These are phyloP conservation scores for Xylogone sp. DNA, from an alignment of 2,329 filamentous ascomycete species.

Conservation along the genomic window DNA sequence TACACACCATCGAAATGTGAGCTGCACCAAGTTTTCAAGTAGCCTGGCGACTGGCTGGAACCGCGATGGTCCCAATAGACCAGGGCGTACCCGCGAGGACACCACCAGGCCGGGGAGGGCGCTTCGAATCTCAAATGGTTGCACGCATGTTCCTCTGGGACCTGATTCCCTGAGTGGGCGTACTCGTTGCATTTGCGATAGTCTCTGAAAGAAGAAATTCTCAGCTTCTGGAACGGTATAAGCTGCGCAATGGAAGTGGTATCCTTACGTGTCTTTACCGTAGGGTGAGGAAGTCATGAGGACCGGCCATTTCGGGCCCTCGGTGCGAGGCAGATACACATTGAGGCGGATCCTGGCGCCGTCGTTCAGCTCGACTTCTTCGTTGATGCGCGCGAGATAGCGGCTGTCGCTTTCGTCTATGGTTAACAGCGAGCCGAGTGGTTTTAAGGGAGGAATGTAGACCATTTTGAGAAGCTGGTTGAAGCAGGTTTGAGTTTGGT, in stretches of 20 bases:
- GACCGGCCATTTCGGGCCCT: conserved; percentile 44
- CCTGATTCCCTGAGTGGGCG: conserved; percentile 35
- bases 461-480: not conserved
- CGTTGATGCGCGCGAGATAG: not conserved
- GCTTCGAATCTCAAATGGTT: conserved; percentile 35
- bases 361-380: not conserved
- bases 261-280: conserved; percentile 58
- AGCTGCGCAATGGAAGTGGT: conserved; percentile 19
- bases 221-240: conserved; percentile 45
- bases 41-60: conserved; percentile 25
- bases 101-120: conserved; percentile 35
- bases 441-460: not conserved
- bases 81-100: conserved; percentile 30
- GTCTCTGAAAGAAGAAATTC: not conserved
- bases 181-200: not conserved
- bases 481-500: too few relatives aligned
- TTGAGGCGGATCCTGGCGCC: not conserved
- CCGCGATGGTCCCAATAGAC: conserved; percentile 44
- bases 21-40: conserved; percentile 46
- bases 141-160: conserved; percentile 32
- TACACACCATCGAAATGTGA: conserved; percentile 42
- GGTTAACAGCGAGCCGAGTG: not conserved
- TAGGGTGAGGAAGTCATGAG: conserved; percentile 69
- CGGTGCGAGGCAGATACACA: not conserved
- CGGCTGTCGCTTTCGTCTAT: not conserved